These are phyloP conservation scores for Intubia oerlemansii DNA, from an alignment of 2,329 filamentous ascomycete genomes.

Conservation along the genomic window DNA sequence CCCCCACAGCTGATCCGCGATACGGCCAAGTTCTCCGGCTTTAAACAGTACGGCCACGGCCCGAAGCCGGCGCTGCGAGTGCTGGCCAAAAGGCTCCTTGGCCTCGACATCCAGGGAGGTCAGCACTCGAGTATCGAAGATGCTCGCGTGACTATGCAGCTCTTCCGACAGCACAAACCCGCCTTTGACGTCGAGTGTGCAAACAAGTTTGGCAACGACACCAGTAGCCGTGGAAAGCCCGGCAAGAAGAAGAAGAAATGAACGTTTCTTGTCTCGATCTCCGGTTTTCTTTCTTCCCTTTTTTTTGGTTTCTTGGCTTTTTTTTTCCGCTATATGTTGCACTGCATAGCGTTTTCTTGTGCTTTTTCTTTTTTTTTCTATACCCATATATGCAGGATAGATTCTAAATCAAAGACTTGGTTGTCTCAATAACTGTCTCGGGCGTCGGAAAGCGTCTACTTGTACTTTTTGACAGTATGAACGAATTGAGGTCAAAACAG, in stretches of 20 bases:
- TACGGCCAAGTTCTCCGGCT: constrained; percentile 57
- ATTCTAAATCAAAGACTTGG: too few relatives aligned
- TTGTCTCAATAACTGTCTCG: too few relatives aligned
- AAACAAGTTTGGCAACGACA: constrained; percentile 35
- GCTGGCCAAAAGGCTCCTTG: constrained; percentile 33
- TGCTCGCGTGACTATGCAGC: constrained; percentile 71
- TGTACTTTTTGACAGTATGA: too few relatives aligned
- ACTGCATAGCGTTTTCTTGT: too few relatives aligned
- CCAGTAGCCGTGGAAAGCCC: neutral
- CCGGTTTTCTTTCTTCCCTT: too few relatives aligned
- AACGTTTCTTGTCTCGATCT: too few relatives aligned
- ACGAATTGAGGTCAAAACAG: too few relatives aligned
- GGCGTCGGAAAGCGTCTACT: too few relatives aligned
- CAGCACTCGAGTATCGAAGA: constrained; percentile 53
- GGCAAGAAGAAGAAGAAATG: neutral
- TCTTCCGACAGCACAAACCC: constrained; percentile 67
- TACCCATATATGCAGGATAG: too few relatives aligned
- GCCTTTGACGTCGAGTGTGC: constrained; percentile 68
- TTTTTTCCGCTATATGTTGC: too few relatives aligned
- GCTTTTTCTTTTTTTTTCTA: too few relatives aligned
- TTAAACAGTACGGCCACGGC: constrained; percentile 46
- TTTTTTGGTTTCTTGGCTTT: too few relatives aligned
- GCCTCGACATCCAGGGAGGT: constrained; percentile 40
- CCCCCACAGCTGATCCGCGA: constrained; percentile 62
- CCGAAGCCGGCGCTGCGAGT: constrained; percentile 44